A percentile compares a stretch with the other conserved stretches of the same genome.
phyloP scores from a whole-genome alignment of 495 filamentous ascomycete species.

The Collariella sp. region DNA sequence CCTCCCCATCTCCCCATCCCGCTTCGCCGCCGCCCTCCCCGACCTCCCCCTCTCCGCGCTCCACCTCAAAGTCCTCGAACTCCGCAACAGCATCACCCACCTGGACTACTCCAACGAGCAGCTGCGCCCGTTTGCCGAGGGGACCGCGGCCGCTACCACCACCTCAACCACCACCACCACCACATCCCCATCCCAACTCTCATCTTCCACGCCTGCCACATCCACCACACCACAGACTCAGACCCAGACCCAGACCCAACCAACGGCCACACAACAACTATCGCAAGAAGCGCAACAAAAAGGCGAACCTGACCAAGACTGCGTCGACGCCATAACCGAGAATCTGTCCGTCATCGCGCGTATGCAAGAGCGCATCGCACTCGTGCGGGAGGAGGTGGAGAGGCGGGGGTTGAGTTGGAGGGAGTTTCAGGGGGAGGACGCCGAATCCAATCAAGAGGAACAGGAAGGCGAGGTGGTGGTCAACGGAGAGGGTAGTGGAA shows the following conservation, averaged over 20 bases:
- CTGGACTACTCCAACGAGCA: constrained; percentile 71
- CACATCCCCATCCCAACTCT: background rate
- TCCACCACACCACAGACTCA: background rate
- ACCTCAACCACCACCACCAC: background rate
- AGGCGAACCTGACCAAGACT: constrained; percentile 49
- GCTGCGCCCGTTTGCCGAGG: constrained; percentile 51
- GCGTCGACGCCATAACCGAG: constrained; percentile 66
- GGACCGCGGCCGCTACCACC: constrained; percentile 14
- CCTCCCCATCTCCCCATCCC: constrained; percentile 50
- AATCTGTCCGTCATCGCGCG: constrained; percentile 61
- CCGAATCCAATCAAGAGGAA: background rate
- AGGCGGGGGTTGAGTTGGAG: constrained; percentile 61
- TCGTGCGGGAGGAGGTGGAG: constrained; percentile 70
- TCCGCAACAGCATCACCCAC: constrained; percentile 75
- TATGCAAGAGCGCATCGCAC: constrained; percentile 61
- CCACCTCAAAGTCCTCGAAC: constrained; percentile 71
- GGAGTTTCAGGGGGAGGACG: constrained; percentile 36
- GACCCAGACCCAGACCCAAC: background rate
- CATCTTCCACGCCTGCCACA: constrained; percentile 11
- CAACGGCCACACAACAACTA: constrained; percentile 10
- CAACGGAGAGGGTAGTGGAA: constrained; percentile 4
- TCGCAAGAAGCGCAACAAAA: background rate
- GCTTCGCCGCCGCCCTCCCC: constrained; percentile 63
- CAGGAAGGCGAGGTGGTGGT: constrained; percentile 28
- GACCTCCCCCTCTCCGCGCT: constrained; percentile 63